These are phyloP conservation scores for Salvia rosmarinus DNA, from an alignment of 257 asterid species.

Conservation along the genomic window DNA sequence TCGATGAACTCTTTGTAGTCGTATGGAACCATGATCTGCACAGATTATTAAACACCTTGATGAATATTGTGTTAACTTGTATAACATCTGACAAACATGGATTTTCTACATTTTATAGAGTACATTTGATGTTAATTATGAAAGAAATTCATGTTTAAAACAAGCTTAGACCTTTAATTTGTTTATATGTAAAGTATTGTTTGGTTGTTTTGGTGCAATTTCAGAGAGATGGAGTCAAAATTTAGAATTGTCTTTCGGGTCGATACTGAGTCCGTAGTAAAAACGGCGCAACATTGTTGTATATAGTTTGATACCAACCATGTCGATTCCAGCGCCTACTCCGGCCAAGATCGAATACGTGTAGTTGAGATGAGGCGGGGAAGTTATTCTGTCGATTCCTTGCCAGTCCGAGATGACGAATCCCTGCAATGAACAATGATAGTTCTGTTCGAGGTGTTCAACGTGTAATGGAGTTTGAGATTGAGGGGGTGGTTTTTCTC, in stretches of 20 bases:
- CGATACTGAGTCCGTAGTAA: too few relatives aligned
- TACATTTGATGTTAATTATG: too few relatives aligned
- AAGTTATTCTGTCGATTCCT: constrained; percentile 52
- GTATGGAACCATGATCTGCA: constrained; percentile 75
- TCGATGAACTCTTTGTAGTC: constrained; percentile 60
- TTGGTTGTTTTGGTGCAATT: too few relatives aligned
- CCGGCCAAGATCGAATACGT: constrained; percentile 51
- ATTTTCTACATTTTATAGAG: too few relatives aligned
- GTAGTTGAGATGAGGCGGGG: constrained; percentile 51
- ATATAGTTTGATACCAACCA: too few relatives aligned
- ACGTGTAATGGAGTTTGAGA: background rate
- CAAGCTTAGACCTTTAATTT: too few relatives aligned
- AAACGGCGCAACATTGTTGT: too few relatives aligned
- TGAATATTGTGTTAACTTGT: background rate
- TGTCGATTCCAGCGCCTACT: constrained; percentile 60
- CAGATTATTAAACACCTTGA: background rate
- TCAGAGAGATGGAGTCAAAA: too few relatives aligned
- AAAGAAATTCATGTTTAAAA: too few relatives aligned
- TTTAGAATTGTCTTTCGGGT: too few relatives aligned
- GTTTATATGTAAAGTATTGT: too few relatives aligned
- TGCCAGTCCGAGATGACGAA: constrained; percentile 62
- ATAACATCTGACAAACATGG: background rate
- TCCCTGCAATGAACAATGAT: constrained; percentile 32
- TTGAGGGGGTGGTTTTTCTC: background rate
- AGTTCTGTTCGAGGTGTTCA: background rate